Conservation (phyloP, 805 yeast species). For the Nakazawaea wickerhamii region DNA sequence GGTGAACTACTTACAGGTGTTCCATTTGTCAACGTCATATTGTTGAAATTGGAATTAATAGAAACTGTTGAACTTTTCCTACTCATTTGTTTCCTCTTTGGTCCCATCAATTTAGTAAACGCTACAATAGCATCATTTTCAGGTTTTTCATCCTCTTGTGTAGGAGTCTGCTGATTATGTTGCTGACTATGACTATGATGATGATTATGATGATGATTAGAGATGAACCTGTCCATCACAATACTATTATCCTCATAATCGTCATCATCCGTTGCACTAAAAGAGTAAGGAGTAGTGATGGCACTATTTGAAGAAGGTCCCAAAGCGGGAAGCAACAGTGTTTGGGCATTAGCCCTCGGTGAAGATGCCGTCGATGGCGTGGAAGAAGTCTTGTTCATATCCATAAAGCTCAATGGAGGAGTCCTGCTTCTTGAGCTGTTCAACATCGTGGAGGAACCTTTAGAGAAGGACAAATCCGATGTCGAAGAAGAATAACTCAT, state of each 20-base stretch:
- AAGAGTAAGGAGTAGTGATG: constrained; percentile 8
- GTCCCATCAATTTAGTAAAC: constrained; percentile 11
- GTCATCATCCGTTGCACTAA: constrained; percentile 11
- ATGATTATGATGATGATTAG: background rate
- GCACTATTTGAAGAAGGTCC: constrained; percentile 1
- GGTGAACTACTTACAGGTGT: constrained; percentile 3
- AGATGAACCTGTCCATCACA: background rate
- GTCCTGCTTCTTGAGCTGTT: constrained; percentile 10
- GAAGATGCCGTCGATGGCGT: background rate
- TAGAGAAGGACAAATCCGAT: constrained; percentile 4
- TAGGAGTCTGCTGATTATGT: too few species aligned
- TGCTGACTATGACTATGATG: background rate
- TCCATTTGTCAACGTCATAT: constrained; percentile 9
- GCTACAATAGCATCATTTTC: constrained; percentile 11
- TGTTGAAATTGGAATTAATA: constrained; percentile 10
- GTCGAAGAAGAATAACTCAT: constrained; percentile 10
- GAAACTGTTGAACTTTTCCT: constrained; percentile 10
- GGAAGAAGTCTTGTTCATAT: background rate
- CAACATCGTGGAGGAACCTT: background rate
- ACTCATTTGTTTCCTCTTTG: constrained; percentile 10
- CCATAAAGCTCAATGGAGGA: constrained; percentile 3
- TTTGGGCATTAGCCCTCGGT: background rate
- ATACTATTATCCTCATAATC: constrained; percentile 3
- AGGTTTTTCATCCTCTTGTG: too few species aligned
- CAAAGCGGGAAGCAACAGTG: constrained; percentile 1